Evolutionary conservation across 2,329 filamentous ascomycete genomes (phyloP).

Genomic region (Teratosphaeria nubilosa): DNA sequence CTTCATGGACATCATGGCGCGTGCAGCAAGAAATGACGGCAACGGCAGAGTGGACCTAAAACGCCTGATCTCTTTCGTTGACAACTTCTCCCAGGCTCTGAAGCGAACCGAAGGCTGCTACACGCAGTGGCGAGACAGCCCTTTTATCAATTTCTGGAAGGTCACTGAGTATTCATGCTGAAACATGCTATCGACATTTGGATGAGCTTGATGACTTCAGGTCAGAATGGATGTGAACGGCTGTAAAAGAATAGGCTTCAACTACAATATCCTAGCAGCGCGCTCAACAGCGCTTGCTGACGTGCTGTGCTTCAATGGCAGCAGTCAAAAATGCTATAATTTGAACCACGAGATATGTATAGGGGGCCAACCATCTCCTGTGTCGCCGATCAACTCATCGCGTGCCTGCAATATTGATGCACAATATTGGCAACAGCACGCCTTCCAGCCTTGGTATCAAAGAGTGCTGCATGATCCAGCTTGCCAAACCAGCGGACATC

Average conservation of each 20-base stretch:
- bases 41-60: not conserved
- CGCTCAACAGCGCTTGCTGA: not conserved
- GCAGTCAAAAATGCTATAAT: not conserved
- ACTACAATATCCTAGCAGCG: not conserved
- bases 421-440: not conserved
- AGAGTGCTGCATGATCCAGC: slow-evolving; percentile 44
- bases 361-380: not conserved
- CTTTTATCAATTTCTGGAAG: not conserved
- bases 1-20: not conserved
- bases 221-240: not conserved
- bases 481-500: slow-evolving; percentile 49
- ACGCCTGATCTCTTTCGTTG: not conserved
- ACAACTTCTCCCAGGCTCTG: not conserved
- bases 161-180: not conserved
- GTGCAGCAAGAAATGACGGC: not conserved
- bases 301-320: not conserved
- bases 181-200: not conserved
- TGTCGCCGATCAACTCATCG: not conserved
- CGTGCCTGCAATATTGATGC: not conserved
- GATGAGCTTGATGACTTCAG: not conserved
- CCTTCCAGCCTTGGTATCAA: not conserved
- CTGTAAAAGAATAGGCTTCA: not conserved
- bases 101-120: not conserved
- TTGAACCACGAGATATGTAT: not conserved
- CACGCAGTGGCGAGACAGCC: not conserved